Evolutionary conservation across 352 stramenopile genomes (phyloP).

Genomic region (Phytophthora ohioensis): DNA sequence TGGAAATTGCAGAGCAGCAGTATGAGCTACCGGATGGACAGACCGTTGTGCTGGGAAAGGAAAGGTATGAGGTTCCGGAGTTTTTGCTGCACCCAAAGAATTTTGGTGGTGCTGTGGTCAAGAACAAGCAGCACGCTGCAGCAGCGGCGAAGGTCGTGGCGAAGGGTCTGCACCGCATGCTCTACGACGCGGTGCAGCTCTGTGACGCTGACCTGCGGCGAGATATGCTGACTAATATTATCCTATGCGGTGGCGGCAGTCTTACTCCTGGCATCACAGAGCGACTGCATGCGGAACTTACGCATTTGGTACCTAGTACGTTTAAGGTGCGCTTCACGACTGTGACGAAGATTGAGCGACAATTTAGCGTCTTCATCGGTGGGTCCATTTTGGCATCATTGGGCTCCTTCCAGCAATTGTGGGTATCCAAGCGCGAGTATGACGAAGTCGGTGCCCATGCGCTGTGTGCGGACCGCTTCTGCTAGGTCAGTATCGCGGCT

Average conservation of each 20-base stretch:
- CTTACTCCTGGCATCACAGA: constrained; percentile 81
- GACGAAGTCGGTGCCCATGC: constrained; percentile 79
- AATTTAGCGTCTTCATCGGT: constrained; percentile 91
- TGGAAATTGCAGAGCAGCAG: constrained; percentile 45
- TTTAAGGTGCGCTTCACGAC: constrained; percentile 91
- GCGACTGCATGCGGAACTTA: constrained; percentile 83
- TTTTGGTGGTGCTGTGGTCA: constrained; percentile 57
- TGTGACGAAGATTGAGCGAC: constrained; percentile 82
- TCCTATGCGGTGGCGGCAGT: constrained; percentile 85
- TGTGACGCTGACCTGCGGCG: constrained; percentile 85
- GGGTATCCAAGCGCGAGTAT: constrained; percentile 88
- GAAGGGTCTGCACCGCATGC: constrained; percentile 81
- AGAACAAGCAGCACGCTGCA: constrained; percentile 58
- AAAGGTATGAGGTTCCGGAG: constrained; percentile 81
- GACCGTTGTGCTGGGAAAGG: constrained; percentile 63
- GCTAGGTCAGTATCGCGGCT: constrained; percentile 37
- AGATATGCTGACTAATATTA: constrained; percentile 90
- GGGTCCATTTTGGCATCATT: constrained; percentile 89
- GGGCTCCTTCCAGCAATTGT: constrained; percentile 90
- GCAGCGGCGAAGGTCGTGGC: constrained; percentile 54
- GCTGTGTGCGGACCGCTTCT: constrained; percentile 78
- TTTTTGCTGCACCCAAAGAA: constrained; percentile 75
- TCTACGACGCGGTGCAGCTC: constrained; percentile 86
- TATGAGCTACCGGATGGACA: constrained; percentile 89
- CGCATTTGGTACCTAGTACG: constrained; percentile 77